Percentiles rank a stretch among this genome's conserved stretches.
phyloP scores from a whole-genome alignment of 192 early-diverging fungal genomes.

The Umbelopsis ramanniana region DNA sequence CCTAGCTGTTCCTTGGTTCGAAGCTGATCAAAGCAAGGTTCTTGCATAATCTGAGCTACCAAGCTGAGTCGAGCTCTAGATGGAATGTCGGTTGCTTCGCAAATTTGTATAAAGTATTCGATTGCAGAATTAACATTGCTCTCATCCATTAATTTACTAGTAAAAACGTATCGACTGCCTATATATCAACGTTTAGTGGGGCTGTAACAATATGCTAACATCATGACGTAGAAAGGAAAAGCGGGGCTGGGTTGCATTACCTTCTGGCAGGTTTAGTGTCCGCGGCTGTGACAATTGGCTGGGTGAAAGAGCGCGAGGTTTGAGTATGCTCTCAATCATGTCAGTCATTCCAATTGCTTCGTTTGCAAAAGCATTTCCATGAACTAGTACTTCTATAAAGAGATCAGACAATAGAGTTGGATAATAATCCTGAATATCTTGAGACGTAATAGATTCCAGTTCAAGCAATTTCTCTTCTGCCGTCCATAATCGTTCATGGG shows the following conservation, averaged over 20 bases:
- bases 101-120: slow-evolving; percentile 76
- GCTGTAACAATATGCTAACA: neutral
- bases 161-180: slow-evolving; percentile 37
- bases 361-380: slow-evolving; percentile 80
- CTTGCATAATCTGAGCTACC: slow-evolving; percentile 74
- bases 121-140: slow-evolving; percentile 86
- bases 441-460: slow-evolving; percentile 68
- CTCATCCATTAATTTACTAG: slow-evolving; percentile 57
- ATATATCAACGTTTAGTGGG: neutral
- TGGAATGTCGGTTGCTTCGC: slow-evolving; percentile 52
- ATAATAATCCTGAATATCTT: slow-evolving; percentile 78
- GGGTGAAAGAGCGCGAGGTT: slow-evolving; percentile 61
- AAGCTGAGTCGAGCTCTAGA: slow-evolving; percentile 63
- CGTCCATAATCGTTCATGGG: slow-evolving; percentile 81
- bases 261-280: slow-evolving; percentile 57
- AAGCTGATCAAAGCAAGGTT: slow-evolving; percentile 90
- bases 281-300: slow-evolving; percentile 56
- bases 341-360: slow-evolving; percentile 68
- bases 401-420: slow-evolving; percentile 72
- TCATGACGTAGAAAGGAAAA: neutral
- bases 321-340: slow-evolving; percentile 63
- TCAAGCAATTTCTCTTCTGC: slow-evolving; percentile 76
- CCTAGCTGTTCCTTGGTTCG: slow-evolving; percentile 86
- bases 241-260: neutral
- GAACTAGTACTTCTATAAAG: slow-evolving; percentile 80